These are phyloP conservation scores for Clarireedia monteithiana DNA, from an alignment of 2,329 filamentous ascomycete genomes.

Conservation along the genomic window DNA sequence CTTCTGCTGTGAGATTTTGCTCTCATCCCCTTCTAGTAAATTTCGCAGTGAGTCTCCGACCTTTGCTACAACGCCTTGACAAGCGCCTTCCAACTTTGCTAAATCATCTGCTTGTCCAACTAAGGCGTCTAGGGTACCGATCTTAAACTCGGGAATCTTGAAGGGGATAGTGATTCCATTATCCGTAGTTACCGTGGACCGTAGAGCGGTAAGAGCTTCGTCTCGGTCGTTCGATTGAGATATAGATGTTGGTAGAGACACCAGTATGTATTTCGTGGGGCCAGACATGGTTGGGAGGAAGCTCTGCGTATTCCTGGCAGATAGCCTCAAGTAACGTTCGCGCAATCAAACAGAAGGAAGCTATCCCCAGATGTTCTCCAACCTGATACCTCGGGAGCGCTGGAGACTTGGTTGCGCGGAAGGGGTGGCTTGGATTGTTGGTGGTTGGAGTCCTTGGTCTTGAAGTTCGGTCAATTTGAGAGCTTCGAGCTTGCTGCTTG, in stretches of 20 bases:
- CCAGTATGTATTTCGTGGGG: constrained; percentile 64
- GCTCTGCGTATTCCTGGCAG: neutral
- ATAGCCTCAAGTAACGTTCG: neutral
- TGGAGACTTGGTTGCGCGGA: neutral
- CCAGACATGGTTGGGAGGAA: constrained; percentile 21
- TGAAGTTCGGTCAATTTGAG: constrained; percentile 1
- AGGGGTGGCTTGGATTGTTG: neutral
- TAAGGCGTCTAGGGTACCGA: constrained; percentile 88
- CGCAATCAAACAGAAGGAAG: neutral
- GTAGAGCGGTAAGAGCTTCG: constrained; percentile 71
- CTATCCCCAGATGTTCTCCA: neutral
- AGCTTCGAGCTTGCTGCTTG: constrained; percentile 10
- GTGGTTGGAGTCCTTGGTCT: neutral
- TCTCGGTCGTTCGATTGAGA: constrained; percentile 73
- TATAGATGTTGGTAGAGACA: constrained; percentile 84
- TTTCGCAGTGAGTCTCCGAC: constrained; percentile 40
- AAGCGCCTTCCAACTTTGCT: constrained; percentile 73
- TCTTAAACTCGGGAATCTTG: constrained; percentile 89
- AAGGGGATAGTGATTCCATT: constrained; percentile 72
- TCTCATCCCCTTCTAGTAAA: constrained; percentile 30
- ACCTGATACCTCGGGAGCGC: neutral
- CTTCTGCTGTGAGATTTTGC: constrained; percentile 65
- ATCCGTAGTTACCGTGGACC: constrained; percentile 63
- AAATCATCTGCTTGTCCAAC: constrained; percentile 96
- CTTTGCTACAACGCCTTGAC: constrained; percentile 77